A percentile compares a stretch with the other conserved stretches of the same genome.
These are phyloP conservation scores for Coemansia asiatica DNA, from an alignment of 192 early-diverging fungal species.

Conservation along the genomic window DNA sequence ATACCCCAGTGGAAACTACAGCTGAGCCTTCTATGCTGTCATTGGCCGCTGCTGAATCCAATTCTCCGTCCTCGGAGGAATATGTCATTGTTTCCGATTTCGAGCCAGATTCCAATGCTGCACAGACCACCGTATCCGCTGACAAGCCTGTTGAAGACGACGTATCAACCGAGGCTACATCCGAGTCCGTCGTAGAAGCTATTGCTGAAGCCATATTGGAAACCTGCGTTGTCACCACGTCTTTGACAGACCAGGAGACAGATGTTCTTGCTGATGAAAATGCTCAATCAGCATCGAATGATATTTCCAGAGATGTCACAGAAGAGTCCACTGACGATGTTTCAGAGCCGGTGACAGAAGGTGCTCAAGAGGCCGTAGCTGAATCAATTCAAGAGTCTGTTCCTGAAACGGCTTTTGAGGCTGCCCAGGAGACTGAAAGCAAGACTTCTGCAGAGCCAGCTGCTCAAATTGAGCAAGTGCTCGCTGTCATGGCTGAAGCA, in stretches of 20 bases:
- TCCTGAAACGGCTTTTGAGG: neutral
- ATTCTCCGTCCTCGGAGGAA: neutral
- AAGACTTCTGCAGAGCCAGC: too few species aligned
- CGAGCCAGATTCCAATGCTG: conserved; percentile 1
- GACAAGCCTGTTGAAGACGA: neutral
- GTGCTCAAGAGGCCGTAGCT: neutral
- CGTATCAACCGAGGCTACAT: neutral
- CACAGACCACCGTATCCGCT: neutral
- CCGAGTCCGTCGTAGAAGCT: neutral
- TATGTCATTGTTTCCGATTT: neutral
- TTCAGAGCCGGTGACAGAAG: neutral
- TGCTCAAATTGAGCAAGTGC: neutral
- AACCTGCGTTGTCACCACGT: too few species aligned
- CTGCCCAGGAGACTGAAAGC: too few species aligned
- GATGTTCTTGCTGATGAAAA: conserved; percentile 4
- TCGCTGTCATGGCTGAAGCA: neutral
- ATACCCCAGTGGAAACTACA: neutral
- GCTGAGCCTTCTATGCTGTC: neutral
- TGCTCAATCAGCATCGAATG: neutral
- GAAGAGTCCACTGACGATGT: conserved; percentile 2
- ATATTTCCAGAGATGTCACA: too few species aligned
- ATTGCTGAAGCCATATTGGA: neutral
- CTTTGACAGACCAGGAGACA: too few species aligned
- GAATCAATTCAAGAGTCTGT: neutral
- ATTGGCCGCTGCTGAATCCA: too few species aligned